Evolutionary conservation across 257 asterid genomes (phyloP).

Genomic region (Echites panduratus): DNA sequence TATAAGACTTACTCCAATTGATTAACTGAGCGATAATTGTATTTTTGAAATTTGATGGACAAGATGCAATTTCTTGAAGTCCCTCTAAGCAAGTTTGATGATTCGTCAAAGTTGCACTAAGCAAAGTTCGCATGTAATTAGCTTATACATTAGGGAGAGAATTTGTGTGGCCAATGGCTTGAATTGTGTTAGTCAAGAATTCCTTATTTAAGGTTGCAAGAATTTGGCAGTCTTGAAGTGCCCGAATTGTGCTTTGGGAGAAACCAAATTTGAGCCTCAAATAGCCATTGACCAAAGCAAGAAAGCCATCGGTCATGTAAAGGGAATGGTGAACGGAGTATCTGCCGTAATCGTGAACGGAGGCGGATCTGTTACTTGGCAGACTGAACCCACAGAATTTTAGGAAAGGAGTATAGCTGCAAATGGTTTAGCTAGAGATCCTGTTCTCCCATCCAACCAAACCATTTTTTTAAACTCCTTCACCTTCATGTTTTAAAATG

Average conservation of each 20-base stretch:
- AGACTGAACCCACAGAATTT: conserved; percentile 37
- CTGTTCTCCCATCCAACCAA: too few relatives aligned
- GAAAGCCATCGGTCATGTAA: conserved; percentile 30
- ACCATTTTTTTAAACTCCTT: too few relatives aligned
- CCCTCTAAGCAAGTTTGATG: conserved; percentile 73
- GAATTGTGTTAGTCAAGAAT: too few relatives aligned
- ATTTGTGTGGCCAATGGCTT: too few relatives aligned
- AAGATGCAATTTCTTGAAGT: conserved; percentile 34
- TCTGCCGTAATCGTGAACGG: conserved; percentile 45
- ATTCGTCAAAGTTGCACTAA: too few relatives aligned
- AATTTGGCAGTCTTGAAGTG: conserved; percentile 56
- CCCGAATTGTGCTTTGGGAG: conserved; percentile 23
- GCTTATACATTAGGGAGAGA: too few relatives aligned
- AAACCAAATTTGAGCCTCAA: conserved; percentile 11
- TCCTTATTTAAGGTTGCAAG: conserved; percentile 42
- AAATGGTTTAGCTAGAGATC: too few relatives aligned
- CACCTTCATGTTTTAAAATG: too few relatives aligned
- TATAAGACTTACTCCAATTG: conserved; percentile 45
- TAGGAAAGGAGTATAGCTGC: conserved; percentile 55
- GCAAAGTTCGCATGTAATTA: too few relatives aligned
- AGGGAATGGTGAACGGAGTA: conserved; percentile 45
- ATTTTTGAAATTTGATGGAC: conserved; percentile 31
- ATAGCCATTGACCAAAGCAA: conserved; percentile 29
- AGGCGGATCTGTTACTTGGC: conserved; percentile 39
- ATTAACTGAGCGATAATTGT: conserved; percentile 40